Evolutionary conservation across 306 rosid genomes (phyloP).

Genomic region (Lathyrus sativus): DNA sequence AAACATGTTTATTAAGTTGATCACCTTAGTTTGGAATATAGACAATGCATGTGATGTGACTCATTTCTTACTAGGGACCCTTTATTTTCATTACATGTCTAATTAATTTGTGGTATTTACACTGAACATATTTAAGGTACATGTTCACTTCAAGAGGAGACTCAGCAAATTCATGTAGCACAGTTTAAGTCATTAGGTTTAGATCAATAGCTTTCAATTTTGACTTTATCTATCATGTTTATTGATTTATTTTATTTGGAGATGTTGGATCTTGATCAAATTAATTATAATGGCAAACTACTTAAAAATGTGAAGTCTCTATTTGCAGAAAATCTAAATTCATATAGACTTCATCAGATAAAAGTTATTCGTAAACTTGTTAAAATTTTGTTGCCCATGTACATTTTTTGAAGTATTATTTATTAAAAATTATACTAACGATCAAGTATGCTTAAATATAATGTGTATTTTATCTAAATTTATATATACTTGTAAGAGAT

Average conservation of each 20-base stretch:
- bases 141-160: not conserved
- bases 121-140: not conserved
- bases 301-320: not conserved
- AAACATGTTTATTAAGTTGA: conserved; percentile 15
- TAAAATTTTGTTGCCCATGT: too few relatives aligned
- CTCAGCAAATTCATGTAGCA: not conserved
- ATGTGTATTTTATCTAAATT: too few relatives aligned
- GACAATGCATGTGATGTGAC: conserved; percentile 29
- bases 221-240: not conserved
- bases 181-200: not conserved
- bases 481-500: too few relatives aligned
- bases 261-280: not conserved
- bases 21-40: conserved; percentile 32
- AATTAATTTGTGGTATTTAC: not conserved
- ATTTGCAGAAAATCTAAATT: too few relatives aligned
- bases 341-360: too few relatives aligned
- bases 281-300: not conserved
- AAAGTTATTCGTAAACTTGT: too few relatives aligned
- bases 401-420: too few relatives aligned
- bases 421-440: too few relatives aligned
- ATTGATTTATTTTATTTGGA: not conserved
- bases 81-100: not conserved
- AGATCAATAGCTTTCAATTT: not conserved
- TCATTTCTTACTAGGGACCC: not conserved
- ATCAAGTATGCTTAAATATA: too few relatives aligned